Evolutionary conservation across 345 rosid genomes (phyloP).

Genomic region (Trapa incisa): DNA sequence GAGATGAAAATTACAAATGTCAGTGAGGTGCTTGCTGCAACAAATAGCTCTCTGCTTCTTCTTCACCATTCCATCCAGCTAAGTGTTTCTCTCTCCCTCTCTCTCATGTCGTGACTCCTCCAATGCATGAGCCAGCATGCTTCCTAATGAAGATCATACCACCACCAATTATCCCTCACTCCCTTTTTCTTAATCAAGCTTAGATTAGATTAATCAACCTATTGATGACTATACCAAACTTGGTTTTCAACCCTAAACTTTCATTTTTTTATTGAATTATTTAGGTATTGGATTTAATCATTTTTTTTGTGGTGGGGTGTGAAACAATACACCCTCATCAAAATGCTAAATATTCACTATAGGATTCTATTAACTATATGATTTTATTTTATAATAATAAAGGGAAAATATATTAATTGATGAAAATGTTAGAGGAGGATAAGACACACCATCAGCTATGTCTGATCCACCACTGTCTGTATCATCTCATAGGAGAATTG

Average conservation of each 20-base stretch:
- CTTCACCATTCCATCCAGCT: too few species aligned
- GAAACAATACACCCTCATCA: neutral
- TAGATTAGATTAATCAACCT: neutral
- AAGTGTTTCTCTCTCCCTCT: neutral
- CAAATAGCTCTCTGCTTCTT: neutral
- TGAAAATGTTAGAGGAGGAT: slow-evolving; percentile 6
- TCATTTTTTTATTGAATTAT: neutral
- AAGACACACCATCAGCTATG: slow-evolving; percentile 22
- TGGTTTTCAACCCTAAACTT: neutral
- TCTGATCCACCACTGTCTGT: neutral
- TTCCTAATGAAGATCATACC: slow-evolving; percentile 4
- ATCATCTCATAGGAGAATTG: neutral
- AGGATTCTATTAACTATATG: too few species aligned
- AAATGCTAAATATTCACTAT: neutral
- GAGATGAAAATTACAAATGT: too few species aligned
- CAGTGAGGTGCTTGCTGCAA: neutral
- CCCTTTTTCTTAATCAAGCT: neutral
- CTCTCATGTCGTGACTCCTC: neutral
- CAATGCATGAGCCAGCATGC: neutral
- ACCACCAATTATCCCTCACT: neutral
- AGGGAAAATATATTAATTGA: too few species aligned
- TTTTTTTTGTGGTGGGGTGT: slow-evolving; percentile 7
- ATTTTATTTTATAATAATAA: too few species aligned
- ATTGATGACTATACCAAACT: neutral
- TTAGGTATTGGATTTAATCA: neutral